Evolutionary conservation across 805 yeast genomes (phyloP).

Genomic region (Ogataea methanolica): DNA sequence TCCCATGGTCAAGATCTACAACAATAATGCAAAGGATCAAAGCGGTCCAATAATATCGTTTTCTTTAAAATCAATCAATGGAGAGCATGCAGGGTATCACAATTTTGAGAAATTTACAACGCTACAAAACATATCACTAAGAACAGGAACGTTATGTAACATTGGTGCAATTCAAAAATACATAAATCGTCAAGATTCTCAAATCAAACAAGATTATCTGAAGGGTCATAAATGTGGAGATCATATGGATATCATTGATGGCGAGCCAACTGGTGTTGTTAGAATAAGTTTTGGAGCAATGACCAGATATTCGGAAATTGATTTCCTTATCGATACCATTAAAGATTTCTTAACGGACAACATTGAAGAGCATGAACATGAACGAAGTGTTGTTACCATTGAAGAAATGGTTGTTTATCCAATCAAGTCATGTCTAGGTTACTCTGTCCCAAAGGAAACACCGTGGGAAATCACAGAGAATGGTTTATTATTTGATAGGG

Average conservation of each 20-base stretch:
- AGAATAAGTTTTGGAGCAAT: slow-evolving; percentile 40
- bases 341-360: slow-evolving; percentile 21
- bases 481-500: slow-evolving; percentile 38
- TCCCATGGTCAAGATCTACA: slow-evolving; percentile 24
- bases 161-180: slow-evolving; percentile 34
- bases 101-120: slow-evolving; percentile 33
- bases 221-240: slow-evolving; percentile 42
- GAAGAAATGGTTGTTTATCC: slow-evolving; percentile 33
- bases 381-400: slow-evolving; percentile 8
- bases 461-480: slow-evolving; percentile 26
- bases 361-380: not conserved
- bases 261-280: slow-evolving; percentile 36
- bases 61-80: slow-evolving; percentile 21
- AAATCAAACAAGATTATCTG: slow-evolving; percentile 24
- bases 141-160: slow-evolving; percentile 42
- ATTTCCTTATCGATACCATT: slow-evolving; percentile 24
- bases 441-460: slow-evolving; percentile 17
- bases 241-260: slow-evolving; percentile 33
- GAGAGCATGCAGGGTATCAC: slow-evolving; percentile 32
- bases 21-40: slow-evolving; percentile 5
- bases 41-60: slow-evolving; percentile 39
- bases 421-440: slow-evolving; percentile 39
- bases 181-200: slow-evolving; percentile 22
- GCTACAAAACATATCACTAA: slow-evolving; percentile 28
- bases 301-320: slow-evolving; percentile 30